Conservation (phyloP, 208 protist genomes). For the Wallacemonas sp. region DNA sequence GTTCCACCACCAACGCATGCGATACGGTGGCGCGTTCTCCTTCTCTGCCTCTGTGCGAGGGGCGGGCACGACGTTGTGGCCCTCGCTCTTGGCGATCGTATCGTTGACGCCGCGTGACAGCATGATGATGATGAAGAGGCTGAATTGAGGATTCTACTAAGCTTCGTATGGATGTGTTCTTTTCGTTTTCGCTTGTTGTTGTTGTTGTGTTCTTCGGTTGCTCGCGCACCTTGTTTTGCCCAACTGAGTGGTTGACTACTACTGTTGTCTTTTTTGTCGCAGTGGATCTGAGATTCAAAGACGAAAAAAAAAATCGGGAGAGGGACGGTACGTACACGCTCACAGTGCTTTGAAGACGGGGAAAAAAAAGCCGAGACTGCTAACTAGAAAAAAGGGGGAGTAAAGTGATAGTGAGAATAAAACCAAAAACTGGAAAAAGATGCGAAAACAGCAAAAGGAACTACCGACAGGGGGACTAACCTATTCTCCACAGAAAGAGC, state of each 20-base stretch:
- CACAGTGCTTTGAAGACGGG: not conserved
- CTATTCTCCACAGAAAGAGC: too few species aligned
- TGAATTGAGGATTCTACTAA: too few species aligned
- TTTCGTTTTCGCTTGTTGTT: conserved; percentile 15
- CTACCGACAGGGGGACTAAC: too few species aligned
- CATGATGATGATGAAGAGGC: too few species aligned
- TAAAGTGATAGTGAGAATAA: too few species aligned
- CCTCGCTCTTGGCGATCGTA: conserved; percentile 51
- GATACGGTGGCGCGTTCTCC: conserved; percentile 37
- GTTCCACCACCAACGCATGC: conserved; percentile 61
- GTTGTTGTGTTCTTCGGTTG: not conserved
- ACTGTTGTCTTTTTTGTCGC: conserved; percentile 3
- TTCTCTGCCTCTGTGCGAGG: conserved; percentile 29
- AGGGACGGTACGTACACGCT: too few species aligned
- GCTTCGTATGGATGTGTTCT: not conserved
- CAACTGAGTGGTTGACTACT: too few species aligned
- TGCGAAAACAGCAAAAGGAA: not conserved
- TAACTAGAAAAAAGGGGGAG: too few species aligned
- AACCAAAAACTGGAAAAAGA: not conserved
- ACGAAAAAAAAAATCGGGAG: too few species aligned
- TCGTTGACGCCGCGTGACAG: conserved; percentile 66
- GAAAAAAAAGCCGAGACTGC: not conserved
- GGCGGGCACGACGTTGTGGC: conserved; percentile 38
- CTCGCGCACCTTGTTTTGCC: too few species aligned
- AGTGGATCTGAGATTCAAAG: too few species aligned